These are phyloP conservation scores for Fraxinus sp. DNA, from an alignment of 305 asterid species.

Conservation along the genomic window DNA sequence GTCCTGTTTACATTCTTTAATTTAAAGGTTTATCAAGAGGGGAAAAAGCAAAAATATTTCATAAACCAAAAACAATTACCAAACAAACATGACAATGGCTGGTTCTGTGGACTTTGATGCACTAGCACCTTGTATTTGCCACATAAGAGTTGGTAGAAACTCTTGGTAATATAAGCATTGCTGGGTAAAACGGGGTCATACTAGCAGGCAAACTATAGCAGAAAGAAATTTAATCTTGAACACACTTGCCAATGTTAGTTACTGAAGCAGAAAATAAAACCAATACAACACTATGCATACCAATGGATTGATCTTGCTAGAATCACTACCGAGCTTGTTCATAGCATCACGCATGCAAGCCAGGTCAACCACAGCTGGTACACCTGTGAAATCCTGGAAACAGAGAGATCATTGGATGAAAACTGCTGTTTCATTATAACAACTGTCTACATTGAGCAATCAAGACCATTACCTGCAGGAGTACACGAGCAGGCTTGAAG, in stretches of 20 bases:
- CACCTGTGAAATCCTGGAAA: constrained; percentile 88
- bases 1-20: not conserved
- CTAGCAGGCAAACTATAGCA: not conserved
- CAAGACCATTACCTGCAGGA: constrained; percentile 64
- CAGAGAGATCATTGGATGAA: not conserved
- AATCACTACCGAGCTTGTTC: constrained; percentile 84
- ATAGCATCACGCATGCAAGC: constrained; percentile 99
- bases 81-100: not conserved
- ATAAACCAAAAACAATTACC: not conserved
- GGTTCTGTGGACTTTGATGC: not conserved
- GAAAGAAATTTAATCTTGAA: not conserved
- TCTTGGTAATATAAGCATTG: not conserved
- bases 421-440: not conserved
- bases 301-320: constrained; percentile 92
- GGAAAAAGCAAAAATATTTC: not conserved
- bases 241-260: not conserved
- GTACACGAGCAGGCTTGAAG: constrained; percentile 93
- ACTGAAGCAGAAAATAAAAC: not conserved
- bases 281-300: constrained; percentile 36
- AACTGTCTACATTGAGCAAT: not conserved
- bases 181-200: not conserved
- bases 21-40: not conserved
- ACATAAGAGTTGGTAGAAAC: not conserved
- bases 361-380: constrained; percentile 89
- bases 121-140: not conserved